A percentile compares a stretch with the other conserved stretches of the same genome.
phyloP scores from a whole-genome alignment of 2,329 filamentous ascomycete genomes.

The Aspergillus sp. region DNA sequence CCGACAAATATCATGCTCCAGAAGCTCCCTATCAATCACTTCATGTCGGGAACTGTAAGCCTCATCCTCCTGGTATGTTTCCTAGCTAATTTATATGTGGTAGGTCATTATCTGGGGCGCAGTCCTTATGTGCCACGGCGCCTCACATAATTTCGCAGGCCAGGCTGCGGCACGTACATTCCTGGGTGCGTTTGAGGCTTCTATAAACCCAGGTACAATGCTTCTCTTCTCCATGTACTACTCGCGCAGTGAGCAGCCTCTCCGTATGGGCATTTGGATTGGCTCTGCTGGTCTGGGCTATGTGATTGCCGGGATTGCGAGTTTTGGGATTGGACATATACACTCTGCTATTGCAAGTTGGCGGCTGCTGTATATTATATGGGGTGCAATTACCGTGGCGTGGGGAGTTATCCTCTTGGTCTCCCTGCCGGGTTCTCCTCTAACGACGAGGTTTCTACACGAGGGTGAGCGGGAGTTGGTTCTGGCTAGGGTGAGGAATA shows the following conservation, averaged over 20 bases:
- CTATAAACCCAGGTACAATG: conserved; percentile 52
- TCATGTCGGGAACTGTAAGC: not conserved
- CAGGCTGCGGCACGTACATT: not conserved
- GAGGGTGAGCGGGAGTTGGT: conserved; percentile 48
- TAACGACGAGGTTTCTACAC: conserved; percentile 45
- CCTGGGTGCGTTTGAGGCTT: conserved; percentile 2
- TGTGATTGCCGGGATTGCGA: conserved; percentile 43
- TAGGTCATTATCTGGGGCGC: conserved; percentile 16
- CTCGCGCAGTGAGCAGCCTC: conserved; percentile 47
- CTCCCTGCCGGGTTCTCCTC: conserved; percentile 47
- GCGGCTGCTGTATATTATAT: conserved; percentile 62
- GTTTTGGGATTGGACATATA: conserved; percentile 62
- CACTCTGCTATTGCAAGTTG: conserved; percentile 50
- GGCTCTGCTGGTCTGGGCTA: not conserved
- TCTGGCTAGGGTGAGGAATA: conserved; percentile 52
- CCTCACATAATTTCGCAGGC: conserved; percentile 1
- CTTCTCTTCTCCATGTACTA: conserved; percentile 57
- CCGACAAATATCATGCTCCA: conserved; percentile 28
- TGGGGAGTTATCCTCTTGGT: conserved; percentile 39
- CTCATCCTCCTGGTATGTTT: not conserved
- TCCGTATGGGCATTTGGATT: conserved; percentile 51
- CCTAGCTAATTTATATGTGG: not conserved
- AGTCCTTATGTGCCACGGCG: conserved; percentile 8
- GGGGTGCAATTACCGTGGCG: conserved; percentile 40
- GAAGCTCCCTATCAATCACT: conserved; percentile 16